Percentiles rank a stretch among this genome's conserved stretches.
phyloP scores from a whole-genome alignment of 306 rosid species.

The Dalbergia cochinchinensis region DNA sequence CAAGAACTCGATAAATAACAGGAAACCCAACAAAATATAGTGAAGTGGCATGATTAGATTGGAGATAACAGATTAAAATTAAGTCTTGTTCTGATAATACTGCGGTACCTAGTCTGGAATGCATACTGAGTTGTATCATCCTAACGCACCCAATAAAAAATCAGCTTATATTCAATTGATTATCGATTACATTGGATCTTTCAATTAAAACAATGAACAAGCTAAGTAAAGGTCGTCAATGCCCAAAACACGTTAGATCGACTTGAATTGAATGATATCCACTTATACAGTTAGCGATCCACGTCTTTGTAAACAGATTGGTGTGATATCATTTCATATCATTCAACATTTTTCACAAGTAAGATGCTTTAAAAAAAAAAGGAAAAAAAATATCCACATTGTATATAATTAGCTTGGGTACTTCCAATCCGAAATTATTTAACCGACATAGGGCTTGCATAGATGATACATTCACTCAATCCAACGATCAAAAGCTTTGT shows the following conservation, averaged over 20 bases:
- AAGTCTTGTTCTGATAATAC: background rate
- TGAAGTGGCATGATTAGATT: background rate
- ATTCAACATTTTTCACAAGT: background rate
- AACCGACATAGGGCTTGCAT: background rate
- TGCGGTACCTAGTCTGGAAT: background rate
- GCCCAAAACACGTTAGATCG: too few species aligned
- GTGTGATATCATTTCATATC: too few species aligned
- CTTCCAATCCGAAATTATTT: background rate
- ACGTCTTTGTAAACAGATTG: too few species aligned
- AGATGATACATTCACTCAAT: background rate
- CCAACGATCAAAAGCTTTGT: background rate
- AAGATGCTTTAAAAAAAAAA: too few species aligned
- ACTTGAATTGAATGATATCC: too few species aligned
- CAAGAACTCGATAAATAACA: background rate
- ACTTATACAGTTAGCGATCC: too few species aligned
- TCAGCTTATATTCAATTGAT: background rate
- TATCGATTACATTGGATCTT: background rate
- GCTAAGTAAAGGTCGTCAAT: too few species aligned
- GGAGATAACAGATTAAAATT: background rate
- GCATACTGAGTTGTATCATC: background rate
- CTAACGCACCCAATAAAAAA: background rate
- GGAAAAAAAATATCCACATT: background rate
- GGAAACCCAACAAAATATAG: background rate
- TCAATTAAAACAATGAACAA: background rate
- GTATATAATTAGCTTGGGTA: background rate